Base-by-base conservation (phyloP, 108 stramenopile genomes). In the Skeletonema costatum region DNA sequence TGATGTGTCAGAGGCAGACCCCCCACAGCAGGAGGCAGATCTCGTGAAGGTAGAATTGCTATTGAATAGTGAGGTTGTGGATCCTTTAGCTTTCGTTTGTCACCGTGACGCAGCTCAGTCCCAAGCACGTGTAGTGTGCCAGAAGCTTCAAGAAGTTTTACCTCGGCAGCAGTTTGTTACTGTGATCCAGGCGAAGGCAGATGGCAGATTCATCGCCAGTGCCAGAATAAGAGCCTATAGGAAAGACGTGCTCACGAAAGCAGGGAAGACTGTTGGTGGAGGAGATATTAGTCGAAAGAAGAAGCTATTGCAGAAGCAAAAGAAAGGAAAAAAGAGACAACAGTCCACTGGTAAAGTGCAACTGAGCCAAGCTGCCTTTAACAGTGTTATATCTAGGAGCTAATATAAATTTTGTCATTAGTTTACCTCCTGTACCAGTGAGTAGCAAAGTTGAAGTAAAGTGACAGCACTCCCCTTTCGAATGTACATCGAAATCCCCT, bases 231-330 rank as follows among this genome's bases (percentile, higher is more conserved):
- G 87, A 48, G 96, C 99, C 5, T 97, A 95, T 73, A 83, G 98
- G 51, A 99, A 99, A 75, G 98, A 99, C 74, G 99, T 99, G 0
- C 76, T 99, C 48, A 92, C 92, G 6, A 99, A 91, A 46, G 92
- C 87, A 17, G 93, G 93, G 6, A 99, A 99, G 70, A 89, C 89
- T 1, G 98, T 99, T 2, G 98, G 98, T 21, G 99, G 99, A 13
- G 98, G 98, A 1, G 99, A 99, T 79, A 84, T 98, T 35, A 85
- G 96, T 21, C 78, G 99, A 48, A 99, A 99, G 81, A 97, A 97
- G 85, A 99, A 99, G 80, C 89, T 99, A 9, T 76, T 99, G 16
- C 97, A 99, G 82, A 98, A 98, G 78, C 99, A 99, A 81, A 99
- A 99, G 74, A 80, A 87, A 58, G 99, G 99, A 42, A 99, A 99